Base-by-base conservation (phyloP, 768 basidiomycete species). In the Lentinula sp. region DNA sequence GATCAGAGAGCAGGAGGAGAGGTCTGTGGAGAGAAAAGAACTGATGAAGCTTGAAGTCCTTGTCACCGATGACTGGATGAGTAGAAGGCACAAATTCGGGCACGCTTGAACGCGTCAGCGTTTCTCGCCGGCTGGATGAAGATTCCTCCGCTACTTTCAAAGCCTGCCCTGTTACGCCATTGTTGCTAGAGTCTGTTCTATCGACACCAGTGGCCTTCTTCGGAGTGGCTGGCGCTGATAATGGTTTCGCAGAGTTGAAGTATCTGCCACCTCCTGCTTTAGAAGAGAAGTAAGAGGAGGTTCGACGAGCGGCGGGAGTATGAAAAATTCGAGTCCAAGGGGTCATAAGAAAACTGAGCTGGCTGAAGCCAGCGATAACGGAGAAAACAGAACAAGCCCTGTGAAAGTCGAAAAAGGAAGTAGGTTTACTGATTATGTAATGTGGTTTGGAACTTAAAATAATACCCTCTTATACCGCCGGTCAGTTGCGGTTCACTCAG, bases 11-110 rank as follows among this genome's bases (percentile, higher is more conserved):
- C 41, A 90, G 81, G 20, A 93, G 82, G 2, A 93, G 78, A 1
- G 91, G 91, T 12, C 91, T 83, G 67, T 93, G 86, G 36, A 91
- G 76, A 2, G 91, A 84, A 74, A 94, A 93, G 73, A 94, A 93
- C 58, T 90, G 88, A 69, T 93, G 90, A 10, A 92, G 80, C 68
- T 86, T 88, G 72, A 89, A 85, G 65, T 90, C 89, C 63, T 86
- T 84, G 10, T 86, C 69, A 58, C 79, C 83, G 59, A 92, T 66
- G 28, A 80, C 65, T 1, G 86, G 87, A 64, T 90, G 87, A 10
- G 74, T 18, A 60, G 59, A 41, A 37, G 59, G 59, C 9, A 35
- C 49, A 41, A 52, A 50, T 32, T 51, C 48, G 13, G 48, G 20
- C 20, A 52, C 39, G 39, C 28, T 37, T 13, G 16, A 20, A 50